These are phyloP conservation scores for Aspergillus fijiensis DNA, from an alignment of 2,329 filamentous ascomycete species.

Conservation along the genomic window DNA sequence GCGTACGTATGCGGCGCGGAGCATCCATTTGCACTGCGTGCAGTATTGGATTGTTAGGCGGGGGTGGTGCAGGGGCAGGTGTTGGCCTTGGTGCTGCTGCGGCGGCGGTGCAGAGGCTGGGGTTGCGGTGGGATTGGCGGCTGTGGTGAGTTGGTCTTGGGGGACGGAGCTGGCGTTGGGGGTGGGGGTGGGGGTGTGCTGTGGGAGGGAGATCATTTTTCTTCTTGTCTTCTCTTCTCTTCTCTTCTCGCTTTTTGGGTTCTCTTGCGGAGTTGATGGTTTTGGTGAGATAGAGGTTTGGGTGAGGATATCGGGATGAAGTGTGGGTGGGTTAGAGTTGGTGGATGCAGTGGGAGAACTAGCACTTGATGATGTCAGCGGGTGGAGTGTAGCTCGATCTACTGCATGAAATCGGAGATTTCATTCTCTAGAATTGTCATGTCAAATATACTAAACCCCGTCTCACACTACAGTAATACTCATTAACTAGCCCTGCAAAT, in stretches of 20 bases:
- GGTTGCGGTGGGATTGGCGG: slow-evolving; percentile 54
- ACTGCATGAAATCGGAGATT: neutral
- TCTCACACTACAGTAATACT: neutral
- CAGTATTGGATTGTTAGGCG: slow-evolving; percentile 87
- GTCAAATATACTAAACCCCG: neutral
- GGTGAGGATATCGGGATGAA: too few relatives aligned
- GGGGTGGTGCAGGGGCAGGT: slow-evolving; percentile 52
- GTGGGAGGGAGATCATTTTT: neutral
- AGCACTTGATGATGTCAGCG: slow-evolving; percentile 30
- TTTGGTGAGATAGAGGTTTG: too few relatives aligned
- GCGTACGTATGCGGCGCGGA: slow-evolving; percentile 78
- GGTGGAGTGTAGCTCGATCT: neutral
- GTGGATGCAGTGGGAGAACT: neutral
- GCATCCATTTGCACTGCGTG: slow-evolving; percentile 91
- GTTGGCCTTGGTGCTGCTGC: slow-evolving; percentile 1
- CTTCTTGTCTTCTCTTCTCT: neutral
- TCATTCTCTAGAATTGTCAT: neutral
- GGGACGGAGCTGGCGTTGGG: neutral
- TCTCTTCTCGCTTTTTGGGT: neutral
- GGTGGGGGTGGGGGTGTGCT: neutral
- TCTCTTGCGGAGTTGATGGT: neutral
- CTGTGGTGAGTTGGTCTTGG: slow-evolving; percentile 59
- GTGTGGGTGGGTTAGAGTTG: neutral
- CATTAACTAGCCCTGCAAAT: slow-evolving; percentile 15
- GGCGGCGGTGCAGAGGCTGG: slow-evolving; percentile 15